phyloP scores from a whole-genome alignment of 768 basidiomycete genomes.

The Trametes coccinea region DNA sequence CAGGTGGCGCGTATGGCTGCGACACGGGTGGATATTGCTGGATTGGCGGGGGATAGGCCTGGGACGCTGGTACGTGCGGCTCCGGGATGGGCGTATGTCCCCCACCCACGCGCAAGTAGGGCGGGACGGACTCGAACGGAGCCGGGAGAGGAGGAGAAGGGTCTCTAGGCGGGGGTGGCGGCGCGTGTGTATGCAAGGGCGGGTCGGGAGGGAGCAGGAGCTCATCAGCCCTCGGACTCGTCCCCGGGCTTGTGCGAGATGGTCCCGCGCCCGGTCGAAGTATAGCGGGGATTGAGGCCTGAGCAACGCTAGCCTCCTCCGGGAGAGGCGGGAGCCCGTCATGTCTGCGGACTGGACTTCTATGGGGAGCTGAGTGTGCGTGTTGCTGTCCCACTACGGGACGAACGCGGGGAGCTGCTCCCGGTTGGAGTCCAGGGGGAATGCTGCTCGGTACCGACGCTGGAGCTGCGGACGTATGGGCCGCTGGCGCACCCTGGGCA shows the following conservation, averaged over 20 bases:
- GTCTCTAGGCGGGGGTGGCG: background rate
- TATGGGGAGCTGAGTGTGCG: slow-evolving; percentile 2
- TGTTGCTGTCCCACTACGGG: background rate
- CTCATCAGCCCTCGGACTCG: background rate
- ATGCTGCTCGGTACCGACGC: background rate
- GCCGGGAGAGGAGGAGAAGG: slow-evolving; percentile 9
- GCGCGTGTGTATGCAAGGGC: slow-evolving; percentile 7
- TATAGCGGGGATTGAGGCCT: slow-evolving; percentile 37
- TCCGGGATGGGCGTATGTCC: slow-evolving; percentile 16
- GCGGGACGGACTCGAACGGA: slow-evolving; percentile 17
- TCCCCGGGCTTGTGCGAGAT: slow-evolving; percentile 5
- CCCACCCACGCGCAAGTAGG: slow-evolving; percentile 11
- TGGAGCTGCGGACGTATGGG: background rate
- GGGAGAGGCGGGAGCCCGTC: slow-evolving; percentile 46
- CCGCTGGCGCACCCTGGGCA: background rate
- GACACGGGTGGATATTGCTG: background rate
- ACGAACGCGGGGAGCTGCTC: background rate
- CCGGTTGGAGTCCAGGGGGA: background rate
- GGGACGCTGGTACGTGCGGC: slow-evolving; percentile 14
- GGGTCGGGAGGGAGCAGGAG: slow-evolving; percentile 22
- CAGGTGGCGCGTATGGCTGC: background rate
- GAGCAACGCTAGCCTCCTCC: slow-evolving; percentile 19
- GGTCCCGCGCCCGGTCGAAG: slow-evolving; percentile 43
- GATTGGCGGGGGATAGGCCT: slow-evolving; percentile 13
- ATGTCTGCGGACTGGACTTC: slow-evolving; percentile 24